Percentiles rank a stretch among this genome's conserved stretches.
phyloP scores from a whole-genome alignment of 1,284 basidiomycete species.

The Xanthoconium separans region DNA sequence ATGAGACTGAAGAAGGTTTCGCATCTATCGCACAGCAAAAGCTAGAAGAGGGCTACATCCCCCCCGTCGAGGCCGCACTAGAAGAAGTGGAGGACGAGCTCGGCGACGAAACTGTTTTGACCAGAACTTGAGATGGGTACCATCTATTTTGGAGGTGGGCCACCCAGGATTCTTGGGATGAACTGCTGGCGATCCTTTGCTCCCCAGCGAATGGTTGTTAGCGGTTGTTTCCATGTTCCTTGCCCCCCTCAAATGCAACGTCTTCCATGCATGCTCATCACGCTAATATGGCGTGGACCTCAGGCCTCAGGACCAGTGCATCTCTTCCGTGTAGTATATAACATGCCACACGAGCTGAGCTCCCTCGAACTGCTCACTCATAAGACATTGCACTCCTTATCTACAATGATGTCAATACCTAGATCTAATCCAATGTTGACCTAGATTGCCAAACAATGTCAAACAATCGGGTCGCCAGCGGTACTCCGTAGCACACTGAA shows the following conservation, averaged over 20 bases:
- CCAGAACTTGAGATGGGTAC: slow-evolving; percentile 8
- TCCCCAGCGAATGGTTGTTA: slow-evolving; percentile 31
- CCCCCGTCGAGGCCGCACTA: neutral
- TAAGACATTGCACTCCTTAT: neutral
- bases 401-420: neutral
- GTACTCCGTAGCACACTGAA: too few species aligned
- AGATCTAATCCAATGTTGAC: neutral
- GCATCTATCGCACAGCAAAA: slow-evolving; percentile 33
- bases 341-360: neutral
- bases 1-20: slow-evolving; percentile 36
- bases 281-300: neutral
- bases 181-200: slow-evolving; percentile 37
- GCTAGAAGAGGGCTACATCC: slow-evolving; percentile 26
- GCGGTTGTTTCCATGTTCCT: slow-evolving; percentile 34
- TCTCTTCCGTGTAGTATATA: neutral
- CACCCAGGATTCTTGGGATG: slow-evolving; percentile 29
- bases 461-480: slow-evolving; percentile 16
- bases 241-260: slow-evolving; percentile 43
- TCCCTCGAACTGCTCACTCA: neutral
- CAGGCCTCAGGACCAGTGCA: neutral
- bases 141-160: slow-evolving; percentile 8
- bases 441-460: slow-evolving; percentile 21
- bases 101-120: slow-evolving; percentile 18
- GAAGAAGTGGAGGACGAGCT: slow-evolving; percentile 27
- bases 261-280: slow-evolving; percentile 11